These are phyloP conservation scores for Ophiognomonia clavigignenti-juglandacearum DNA, from an alignment of 2,329 filamentous ascomycete genomes.

Conservation along the genomic window DNA sequence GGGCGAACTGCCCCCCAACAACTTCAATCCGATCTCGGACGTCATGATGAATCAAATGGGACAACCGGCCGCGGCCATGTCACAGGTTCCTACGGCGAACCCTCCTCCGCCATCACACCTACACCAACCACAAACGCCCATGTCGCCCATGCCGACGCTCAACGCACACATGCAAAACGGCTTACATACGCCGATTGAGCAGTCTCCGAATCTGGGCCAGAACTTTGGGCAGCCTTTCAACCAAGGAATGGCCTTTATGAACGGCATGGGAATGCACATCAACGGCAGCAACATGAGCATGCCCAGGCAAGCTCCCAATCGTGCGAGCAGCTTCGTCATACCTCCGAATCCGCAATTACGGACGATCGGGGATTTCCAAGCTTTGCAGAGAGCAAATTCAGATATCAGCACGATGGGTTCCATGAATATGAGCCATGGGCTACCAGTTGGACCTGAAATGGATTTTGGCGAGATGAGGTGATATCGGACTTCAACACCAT, in stretches of 20 bases:
- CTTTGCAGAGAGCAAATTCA: slow-evolving; percentile 39
- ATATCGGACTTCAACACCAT: too few relatives aligned
- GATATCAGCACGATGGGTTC: slow-evolving; percentile 32
- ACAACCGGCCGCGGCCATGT: slow-evolving; percentile 25
- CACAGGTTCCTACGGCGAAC: slow-evolving; percentile 13
- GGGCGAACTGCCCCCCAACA: slow-evolving; percentile 43
- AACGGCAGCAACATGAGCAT: slow-evolving; percentile 23
- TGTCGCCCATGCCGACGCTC: slow-evolving; percentile 29
- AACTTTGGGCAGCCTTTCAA: slow-evolving; percentile 22
- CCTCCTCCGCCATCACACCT: slow-evolving; percentile 21
- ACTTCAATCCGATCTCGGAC: slow-evolving; percentile 45
- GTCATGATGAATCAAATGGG: slow-evolving; percentile 49
- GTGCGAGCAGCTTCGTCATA: slow-evolving; percentile 35
- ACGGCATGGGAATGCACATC: slow-evolving; percentile 18
- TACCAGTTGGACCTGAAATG: slow-evolving; percentile 29
- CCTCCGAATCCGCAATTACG: slow-evolving; percentile 31
- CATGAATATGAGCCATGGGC: slow-evolving; percentile 27
- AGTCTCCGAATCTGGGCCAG: slow-evolving; percentile 27
- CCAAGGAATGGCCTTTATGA: slow-evolving; percentile 20
- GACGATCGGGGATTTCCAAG: slow-evolving; percentile 46
- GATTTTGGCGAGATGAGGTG: slow-evolving; percentile 35
- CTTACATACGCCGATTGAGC: slow-evolving; percentile 27
- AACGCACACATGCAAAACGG: slow-evolving; percentile 29
- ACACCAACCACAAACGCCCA: slow-evolving; percentile 27
- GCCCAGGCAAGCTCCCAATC: slow-evolving; percentile 30